Percentiles rank a stretch among this genome's conserved stretches.
phyloP scores from a whole-genome alignment of 2,329 filamentous ascomycete genomes.

The Hymenoscyphus repandus region DNA sequence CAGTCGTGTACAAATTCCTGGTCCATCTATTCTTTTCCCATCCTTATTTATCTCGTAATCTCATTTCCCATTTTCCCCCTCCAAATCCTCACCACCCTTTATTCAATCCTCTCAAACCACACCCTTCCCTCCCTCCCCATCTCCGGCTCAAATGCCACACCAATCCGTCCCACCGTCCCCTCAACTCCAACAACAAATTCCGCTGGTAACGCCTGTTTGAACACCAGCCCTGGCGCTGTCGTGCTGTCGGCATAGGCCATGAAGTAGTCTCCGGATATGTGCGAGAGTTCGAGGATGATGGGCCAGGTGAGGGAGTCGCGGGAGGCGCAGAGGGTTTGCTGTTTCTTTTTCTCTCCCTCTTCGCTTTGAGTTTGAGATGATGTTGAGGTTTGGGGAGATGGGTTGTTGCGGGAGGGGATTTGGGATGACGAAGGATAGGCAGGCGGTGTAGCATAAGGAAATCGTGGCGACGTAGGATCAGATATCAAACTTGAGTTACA shows the following conservation, averaged over 20 bases:
- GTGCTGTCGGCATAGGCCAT: slow-evolving; percentile 17
- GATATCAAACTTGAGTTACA: neutral
- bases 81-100: too few relatives aligned
- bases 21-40: too few relatives aligned
- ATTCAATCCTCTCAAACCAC: slow-evolving; percentile 25
- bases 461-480: too few relatives aligned
- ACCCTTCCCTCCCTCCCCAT: slow-evolving; percentile 24
- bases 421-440: neutral
- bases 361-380: too few relatives aligned
- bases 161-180: slow-evolving; percentile 19
- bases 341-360: too few relatives aligned
- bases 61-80: too few relatives aligned
- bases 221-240: slow-evolving; percentile 9
- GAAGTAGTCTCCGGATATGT: slow-evolving; percentile 29
- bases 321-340: slow-evolving; percentile 5
- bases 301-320: slow-evolving; percentile 9
- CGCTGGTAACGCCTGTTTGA: slow-evolving; percentile 16
- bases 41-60: too few relatives aligned
- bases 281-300: slow-evolving; percentile 19
- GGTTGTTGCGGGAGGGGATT: too few relatives aligned
- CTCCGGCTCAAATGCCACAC: slow-evolving; percentile 17
- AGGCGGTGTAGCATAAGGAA: neutral
- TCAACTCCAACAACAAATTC: slow-evolving; percentile 25
- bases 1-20: too few relatives aligned
- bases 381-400: too few relatives aligned